Base-by-base conservation (phyloP, 306 rosid genomes). In the Ochetophila trinervis region DNA sequence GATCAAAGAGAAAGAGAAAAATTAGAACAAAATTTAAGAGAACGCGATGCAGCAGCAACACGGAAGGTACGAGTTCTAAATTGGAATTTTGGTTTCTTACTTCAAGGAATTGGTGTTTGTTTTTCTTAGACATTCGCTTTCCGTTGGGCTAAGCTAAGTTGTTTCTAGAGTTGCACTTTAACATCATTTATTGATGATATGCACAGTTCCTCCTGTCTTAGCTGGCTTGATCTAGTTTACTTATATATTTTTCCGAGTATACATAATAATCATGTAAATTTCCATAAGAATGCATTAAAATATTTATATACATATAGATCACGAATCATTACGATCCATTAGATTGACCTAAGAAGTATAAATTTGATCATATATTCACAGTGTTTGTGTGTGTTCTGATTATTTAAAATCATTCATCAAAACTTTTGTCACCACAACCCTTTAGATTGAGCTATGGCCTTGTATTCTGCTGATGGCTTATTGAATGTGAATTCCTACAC, bases 1-100 rank as follows among this genome's bases (percentile, higher is more conserved):
- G 99, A 93, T 82, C 99, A 86, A 78, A 90, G 77, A 78, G 99
- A 87, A 76, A 83, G 85, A 83, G 97, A 93, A 66, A 86, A 93
- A 82, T 70, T 93, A 56, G 97, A 89, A 85, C 76, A 35, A 60
- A 87, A 87, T 73, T 14, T 93, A 69, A 86, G 85, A 77, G 99
- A 87, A 57, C 63, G 90, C 67, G 99, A 93, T 78, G 89, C 89
- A 42, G 88, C 84, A 11, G 80, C 83, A 57, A 87, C 97, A 52
- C 77, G 88, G 17, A 89, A 93, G 96, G 98, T 92, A 71, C 68
- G 40, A 48, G 27, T 13, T 69, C 23, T 4, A 3, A 42, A 54
- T 62, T 65, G 49, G 63, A 52, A 42, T 57, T 55, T 34, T 64
- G 51, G 17, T 32, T 37, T n/a, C 34, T 17, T 49, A 18, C 11